Base-by-base conservation (phyloP, 176 grass and related monocot species). In the Musa schizocarpa region DNA sequence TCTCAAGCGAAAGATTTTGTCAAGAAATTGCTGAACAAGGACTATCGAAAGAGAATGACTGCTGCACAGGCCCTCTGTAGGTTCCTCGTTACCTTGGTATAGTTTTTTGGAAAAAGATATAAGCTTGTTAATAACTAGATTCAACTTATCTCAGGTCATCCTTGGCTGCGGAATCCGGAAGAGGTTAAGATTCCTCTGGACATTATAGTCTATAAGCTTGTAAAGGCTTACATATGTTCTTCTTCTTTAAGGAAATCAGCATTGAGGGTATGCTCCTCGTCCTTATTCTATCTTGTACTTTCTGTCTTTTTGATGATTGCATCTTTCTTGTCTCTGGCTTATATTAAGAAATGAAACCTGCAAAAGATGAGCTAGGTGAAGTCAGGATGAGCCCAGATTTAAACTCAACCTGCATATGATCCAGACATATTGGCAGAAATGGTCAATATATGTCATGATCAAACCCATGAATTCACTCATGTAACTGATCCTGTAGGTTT, bases 31-130 rank as follows among this genome's bases (percentile, higher is more conserved):
- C 88, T 99, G 81, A 95, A 99, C 71, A 99, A 99, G 90, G 96
- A 99, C 89, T 99, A 99, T 67, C 88, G 96, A 68, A 99, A 95
- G 76, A 95, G 96, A 77, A 92, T 99, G 86, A 99, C 96, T 50
- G 91, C 96, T 81, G 84, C 96, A 63, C 96, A 99, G 79, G 96
- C 96, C 86, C 90, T 99, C 43, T 86, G 96, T 99, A 87, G 84
- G 84, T 65, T 73, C 34, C 59, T 52, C 9, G n/a, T 76, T 75
- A 52, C 19, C 69, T 52, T 77, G 56, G 1, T 53, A 74, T 65
- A 70, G 56, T 66, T 34, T n/a, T 66, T 1, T 67, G 7, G 63
- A 26, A 20, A 78, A 65, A n/a, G 19, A 43, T 6, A 63, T 73
- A 26, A 53, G 75, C 50, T 78, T 52, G 29, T 57, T 22, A 51